These are phyloP conservation scores for Amoebophrya sp. DNA, from an alignment of 169 alveolate genomes.

Conservation along the genomic window DNA sequence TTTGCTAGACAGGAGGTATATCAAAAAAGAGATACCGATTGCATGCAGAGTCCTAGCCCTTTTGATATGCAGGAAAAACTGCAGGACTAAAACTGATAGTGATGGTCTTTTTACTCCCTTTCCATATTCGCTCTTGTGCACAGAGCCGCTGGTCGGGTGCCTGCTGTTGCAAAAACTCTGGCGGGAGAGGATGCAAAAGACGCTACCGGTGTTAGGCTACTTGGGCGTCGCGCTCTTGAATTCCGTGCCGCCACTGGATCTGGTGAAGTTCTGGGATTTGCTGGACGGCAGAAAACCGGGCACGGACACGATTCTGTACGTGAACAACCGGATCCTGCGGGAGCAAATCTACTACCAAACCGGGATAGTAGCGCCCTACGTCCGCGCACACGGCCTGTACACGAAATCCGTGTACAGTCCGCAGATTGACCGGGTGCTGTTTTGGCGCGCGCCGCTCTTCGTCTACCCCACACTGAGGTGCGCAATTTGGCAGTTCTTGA, in stretches of 20 bases:
- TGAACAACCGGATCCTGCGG: not conserved
- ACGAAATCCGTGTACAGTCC: not conserved
- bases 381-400: slow-evolving; percentile 27
- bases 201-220: slow-evolving; percentile 23
- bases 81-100: no score
- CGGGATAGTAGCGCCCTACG: not conserved
- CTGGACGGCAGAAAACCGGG: not conserved
- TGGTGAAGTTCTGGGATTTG: not conserved
- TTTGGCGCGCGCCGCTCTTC: slow-evolving; percentile 23
- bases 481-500: not conserved
- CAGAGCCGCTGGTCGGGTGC: slow-evolving; percentile 25
- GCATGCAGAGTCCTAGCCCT: no score
- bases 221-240: slow-evolving; percentile 25
- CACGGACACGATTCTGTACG: not conserved
- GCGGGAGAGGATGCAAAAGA: no score
- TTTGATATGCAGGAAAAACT: no score
- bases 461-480: slow-evolving; percentile 8
- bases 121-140: no score
- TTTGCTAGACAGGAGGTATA: no score
- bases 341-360: slow-evolving; percentile 28
- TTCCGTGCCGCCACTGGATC: not conserved
- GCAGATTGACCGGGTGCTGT: not conserved
- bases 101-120: no score
- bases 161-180: not conserved
- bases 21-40: no score